Base-by-base conservation (phyloP, 148 eudicot species). In the Hydrangea macrophylla region DNA sequence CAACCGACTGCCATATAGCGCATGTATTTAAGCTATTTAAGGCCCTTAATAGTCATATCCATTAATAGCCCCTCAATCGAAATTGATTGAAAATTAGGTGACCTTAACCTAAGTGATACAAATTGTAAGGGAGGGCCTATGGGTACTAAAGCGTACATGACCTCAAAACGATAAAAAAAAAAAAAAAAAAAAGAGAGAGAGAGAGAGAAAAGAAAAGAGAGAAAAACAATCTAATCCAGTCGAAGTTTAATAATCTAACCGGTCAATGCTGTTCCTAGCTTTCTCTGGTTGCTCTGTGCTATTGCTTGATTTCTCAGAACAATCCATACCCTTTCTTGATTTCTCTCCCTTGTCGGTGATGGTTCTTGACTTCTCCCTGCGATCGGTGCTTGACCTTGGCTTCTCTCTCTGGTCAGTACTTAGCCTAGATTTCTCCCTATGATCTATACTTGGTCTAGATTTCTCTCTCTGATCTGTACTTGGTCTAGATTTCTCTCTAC, bases 221-320 rank as follows among this genome's bases (percentile, higher is more conserved):
- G 20, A 28, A 61, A 60, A 33, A 27, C 26, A 10, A 23, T 42
- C n/a, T 20, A 23, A 70, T 40, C 22, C 13, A 23, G 44, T 66
- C 22, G 18, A 77, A 26, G 54, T 33, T 61, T 67, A 44, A n/a
- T n/a, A n/a, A 35, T 61, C 90, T 62, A n/a, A 90, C 96, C 90
- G 85, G 54, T 90, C 96, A 70, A 90, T 88, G 70, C 90, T 90
- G 83, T 90, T 90, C 72, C 96, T 82, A 15, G 86, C 83, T 84
- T 80, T 90, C 54, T 90, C 92, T 12, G 90, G 93, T 68, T 81
- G 88, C 66, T 89, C 91, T 27, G 73, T 69, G 50, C 66, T 59
- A 67, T 70, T 79, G 65, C 75, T 73, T 69, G 77, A 73, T 71
- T 77, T 84, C 22, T 84, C 91, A 39, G 76, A 30, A 51, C 27